Percentiles rank a stretch among this genome's conserved stretches.
Conservation (phyloP, 495 filamentous ascomycete genomes). For the Pseudevernia furfuracea region DNA sequence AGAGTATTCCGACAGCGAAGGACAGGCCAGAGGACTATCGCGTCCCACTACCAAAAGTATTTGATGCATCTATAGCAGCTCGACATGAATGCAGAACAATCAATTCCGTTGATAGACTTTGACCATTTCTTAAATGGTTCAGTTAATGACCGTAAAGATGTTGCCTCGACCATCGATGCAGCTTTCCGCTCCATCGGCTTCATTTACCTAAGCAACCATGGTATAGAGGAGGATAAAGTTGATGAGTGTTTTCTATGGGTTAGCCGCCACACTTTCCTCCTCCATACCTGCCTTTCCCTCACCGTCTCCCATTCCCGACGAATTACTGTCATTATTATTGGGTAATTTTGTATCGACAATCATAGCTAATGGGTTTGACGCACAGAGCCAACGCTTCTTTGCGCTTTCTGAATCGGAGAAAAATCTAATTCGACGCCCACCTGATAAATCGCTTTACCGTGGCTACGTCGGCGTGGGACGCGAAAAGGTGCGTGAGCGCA, state of each 20-base stretch:
- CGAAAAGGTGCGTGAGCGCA: not conserved
- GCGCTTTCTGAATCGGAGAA: not conserved
- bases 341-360: too few relatives aligned
- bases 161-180: slow-evolving; percentile 1
- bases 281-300: too few relatives aligned
- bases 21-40: too few relatives aligned
- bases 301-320: too few relatives aligned
- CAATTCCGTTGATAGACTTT: not conserved
- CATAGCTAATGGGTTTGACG: not conserved
- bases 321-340: too few relatives aligned
- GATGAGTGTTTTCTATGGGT: slow-evolving; percentile 10
- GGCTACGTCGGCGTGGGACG: slow-evolving; percentile 4
- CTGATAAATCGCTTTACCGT: not conserved
- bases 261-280: not conserved
- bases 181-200: slow-evolving; percentile 5
- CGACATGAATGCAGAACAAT: not conserved
- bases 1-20: too few relatives aligned
- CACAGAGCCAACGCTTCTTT: slow-evolving; percentile 8
- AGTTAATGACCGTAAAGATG: not conserved
- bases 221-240: slow-evolving; percentile 1
- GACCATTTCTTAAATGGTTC: not conserved
- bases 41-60: not conserved
- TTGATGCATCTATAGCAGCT: not conserved
- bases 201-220: not conserved
- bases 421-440: not conserved